Evolutionary conservation across 495 filamentous ascomycete genomes (phyloP).

Genomic region (Aspergillus bridgeri): DNA sequence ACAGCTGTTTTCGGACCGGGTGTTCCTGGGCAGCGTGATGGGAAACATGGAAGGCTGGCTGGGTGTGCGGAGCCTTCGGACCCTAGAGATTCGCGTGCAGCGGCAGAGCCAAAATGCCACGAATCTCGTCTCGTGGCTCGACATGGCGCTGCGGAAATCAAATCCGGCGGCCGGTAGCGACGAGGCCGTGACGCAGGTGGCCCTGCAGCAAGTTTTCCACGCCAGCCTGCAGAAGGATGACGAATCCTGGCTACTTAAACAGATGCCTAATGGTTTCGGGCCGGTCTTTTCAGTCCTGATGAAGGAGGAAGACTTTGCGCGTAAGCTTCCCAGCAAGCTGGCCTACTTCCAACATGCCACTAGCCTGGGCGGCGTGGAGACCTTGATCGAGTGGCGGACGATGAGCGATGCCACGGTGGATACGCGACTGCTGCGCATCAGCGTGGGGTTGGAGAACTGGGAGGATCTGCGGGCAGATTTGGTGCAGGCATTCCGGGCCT

Average conservation of each 20-base stretch:
- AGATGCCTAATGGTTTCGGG: constrained; percentile 91
- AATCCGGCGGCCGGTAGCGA: constrained; percentile 30
- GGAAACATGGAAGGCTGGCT: constrained; percentile 91
- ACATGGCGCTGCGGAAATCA: constrained; percentile 38
- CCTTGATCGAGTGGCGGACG: constrained; percentile 66
- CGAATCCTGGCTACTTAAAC: constrained; percentile 68
- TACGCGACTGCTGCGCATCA: constrained; percentile 70
- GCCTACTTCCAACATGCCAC: constrained; percentile 91
- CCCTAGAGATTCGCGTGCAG: constrained; percentile 76
- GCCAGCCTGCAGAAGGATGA: constrained; percentile 69
- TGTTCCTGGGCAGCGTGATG: constrained; percentile 80
- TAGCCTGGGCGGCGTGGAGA: constrained; percentile 89
- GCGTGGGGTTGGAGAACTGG: constrained; percentile 82
- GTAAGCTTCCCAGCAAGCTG: constrained; percentile 70
- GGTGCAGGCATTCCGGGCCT: constrained; percentile 55
- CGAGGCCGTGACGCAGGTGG: constrained; percentile 43
- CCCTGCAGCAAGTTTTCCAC: constrained; percentile 64
- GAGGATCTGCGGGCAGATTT: constrained; percentile 81
- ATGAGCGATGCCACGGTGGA: constrained; percentile 80
- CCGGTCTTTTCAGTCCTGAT: constrained; percentile 79
- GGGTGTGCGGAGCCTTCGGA: constrained; percentile 78
- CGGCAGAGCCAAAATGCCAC: constrained; percentile 68
- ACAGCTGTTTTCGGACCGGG: constrained; percentile 59
- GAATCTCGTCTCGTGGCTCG: constrained; percentile 68
- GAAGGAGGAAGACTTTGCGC: constrained; percentile 57